These are phyloP conservation scores for Medicago lupulina DNA, from an alignment of 306 rosid genomes.

Conservation along the genomic window DNA sequence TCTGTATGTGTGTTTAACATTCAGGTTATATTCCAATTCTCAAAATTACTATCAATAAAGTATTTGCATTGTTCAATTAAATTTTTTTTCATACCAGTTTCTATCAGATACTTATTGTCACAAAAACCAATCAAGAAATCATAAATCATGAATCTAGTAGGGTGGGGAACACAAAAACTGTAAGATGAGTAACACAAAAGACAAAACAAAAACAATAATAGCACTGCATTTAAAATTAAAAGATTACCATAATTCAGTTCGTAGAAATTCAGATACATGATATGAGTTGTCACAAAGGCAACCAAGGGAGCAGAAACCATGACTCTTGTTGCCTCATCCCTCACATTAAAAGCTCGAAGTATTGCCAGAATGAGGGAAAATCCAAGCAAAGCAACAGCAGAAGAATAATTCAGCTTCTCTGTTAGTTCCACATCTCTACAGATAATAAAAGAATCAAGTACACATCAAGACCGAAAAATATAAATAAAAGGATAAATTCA, in stretches of 20 bases:
- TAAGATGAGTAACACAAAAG: slow-evolving; percentile 25
- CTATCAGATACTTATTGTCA: slow-evolving; percentile 46
- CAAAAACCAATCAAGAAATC: slow-evolving; percentile 66
- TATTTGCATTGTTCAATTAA: no score
- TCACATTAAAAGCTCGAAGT: slow-evolving; percentile 74
- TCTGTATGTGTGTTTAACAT: no score
- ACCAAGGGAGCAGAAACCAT: slow-evolving; percentile 92
- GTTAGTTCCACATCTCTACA: slow-evolving; percentile 92
- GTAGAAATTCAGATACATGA: slow-evolving; percentile 87
- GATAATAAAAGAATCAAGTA: slow-evolving; percentile 34
- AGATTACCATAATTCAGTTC: slow-evolving; percentile 73
- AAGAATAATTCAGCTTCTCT: slow-evolving; percentile 84
- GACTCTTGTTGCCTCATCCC: slow-evolving; percentile 89
- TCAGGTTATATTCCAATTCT: no score
- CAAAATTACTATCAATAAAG: no score
- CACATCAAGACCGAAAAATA: slow-evolving; percentile 21
- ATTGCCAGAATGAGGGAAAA: slow-evolving; percentile 73
- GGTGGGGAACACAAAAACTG: slow-evolving; percentile 35
- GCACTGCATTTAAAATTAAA: slow-evolving; percentile 33
- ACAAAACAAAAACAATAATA: background rate
- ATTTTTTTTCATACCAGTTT: no score
- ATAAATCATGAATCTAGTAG: slow-evolving; percentile 66
- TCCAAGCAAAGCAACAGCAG: slow-evolving; percentile 90
- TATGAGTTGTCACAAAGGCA: slow-evolving; percentile 89
- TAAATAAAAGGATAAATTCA: background rate